phyloP scores from a whole-genome alignment of 176 grass and related monocot species.

The Zoysia pacifica region DNA sequence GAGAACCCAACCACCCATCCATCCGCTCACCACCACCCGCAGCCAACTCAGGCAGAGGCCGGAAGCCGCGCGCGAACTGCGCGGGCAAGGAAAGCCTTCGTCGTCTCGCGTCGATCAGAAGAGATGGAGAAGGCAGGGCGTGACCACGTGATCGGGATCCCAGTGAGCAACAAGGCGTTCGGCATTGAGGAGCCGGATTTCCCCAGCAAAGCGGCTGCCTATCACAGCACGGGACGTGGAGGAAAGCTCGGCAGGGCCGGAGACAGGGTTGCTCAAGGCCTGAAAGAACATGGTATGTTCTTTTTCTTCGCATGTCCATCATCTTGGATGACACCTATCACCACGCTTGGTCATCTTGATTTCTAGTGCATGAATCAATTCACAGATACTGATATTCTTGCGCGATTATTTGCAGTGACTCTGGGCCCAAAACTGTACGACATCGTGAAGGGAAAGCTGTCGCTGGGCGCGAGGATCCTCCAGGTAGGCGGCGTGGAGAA shows the following conservation, averaged over 20 bases:
- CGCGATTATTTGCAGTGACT: slow-evolving; percentile 43
- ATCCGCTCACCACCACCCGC: slow-evolving; percentile 10
- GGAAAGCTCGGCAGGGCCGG: slow-evolving; percentile 46
- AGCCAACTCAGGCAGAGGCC: slow-evolving; percentile 5
- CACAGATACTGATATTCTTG: not conserved
- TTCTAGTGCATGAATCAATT: not conserved
- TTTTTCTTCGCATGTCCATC: not conserved
- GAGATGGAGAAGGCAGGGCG: slow-evolving; percentile 49
- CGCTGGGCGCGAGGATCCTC: slow-evolving; percentile 64
- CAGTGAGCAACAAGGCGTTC: slow-evolving; percentile 60
- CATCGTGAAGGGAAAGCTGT: slow-evolving; percentile 81
- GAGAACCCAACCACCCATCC: not conserved
- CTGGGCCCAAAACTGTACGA: slow-evolving; percentile 73
- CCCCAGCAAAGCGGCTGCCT: slow-evolving; percentile 21
- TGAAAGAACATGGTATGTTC: slow-evolving; percentile 74
- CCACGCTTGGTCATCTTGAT: not conserved
- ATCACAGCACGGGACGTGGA: slow-evolving; percentile 25
- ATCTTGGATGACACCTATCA: too few species aligned
- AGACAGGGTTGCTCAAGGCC: slow-evolving; percentile 59
- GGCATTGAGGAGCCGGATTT: slow-evolving; percentile 63
- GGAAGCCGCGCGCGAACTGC: slow-evolving; percentile 22
- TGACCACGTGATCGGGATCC: slow-evolving; percentile 74
- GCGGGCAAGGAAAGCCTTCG: not conserved
- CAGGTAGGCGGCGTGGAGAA: slow-evolving; percentile 79
- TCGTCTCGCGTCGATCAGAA: not conserved